Conservation (phyloP, 2,329 filamentous ascomycete species). For the Penicillium sclerotiorum region DNA sequence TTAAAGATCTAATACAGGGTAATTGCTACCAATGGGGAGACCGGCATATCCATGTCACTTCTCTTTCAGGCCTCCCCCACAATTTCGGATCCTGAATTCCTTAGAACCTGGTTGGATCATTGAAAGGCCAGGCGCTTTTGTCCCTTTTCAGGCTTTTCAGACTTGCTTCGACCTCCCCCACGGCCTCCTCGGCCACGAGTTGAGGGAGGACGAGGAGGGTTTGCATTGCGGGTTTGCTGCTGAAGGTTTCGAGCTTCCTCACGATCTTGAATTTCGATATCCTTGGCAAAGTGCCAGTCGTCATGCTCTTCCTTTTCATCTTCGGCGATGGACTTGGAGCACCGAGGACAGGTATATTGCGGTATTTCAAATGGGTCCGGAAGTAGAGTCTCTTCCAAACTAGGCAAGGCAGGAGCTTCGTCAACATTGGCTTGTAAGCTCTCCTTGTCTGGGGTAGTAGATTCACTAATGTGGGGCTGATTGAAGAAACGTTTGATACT, state of each 20-base stretch:
- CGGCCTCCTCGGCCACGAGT: conserved; percentile 30
- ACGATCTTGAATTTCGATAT: conserved; percentile 71
- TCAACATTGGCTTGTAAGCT: neutral
- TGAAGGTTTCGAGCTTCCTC: conserved; percentile 28
- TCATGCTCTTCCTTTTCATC: conserved; percentile 72
- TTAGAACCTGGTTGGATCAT: conserved; percentile 12
- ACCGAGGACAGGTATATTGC: conserved; percentile 63
- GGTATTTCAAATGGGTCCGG: neutral
- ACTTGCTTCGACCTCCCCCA: conserved; percentile 26
- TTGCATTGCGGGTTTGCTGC: conserved; percentile 13
- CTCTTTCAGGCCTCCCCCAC: neutral
- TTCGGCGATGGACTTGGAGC: conserved; percentile 62
- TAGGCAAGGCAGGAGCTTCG: neutral
- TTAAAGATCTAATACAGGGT: too few relatives aligned
- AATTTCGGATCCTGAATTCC: neutral
- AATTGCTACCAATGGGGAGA: too few relatives aligned
- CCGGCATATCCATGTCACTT: neutral
- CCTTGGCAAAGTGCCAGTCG: conserved; percentile 94
- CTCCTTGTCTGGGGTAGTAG: neutral
- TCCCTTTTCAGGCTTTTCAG: conserved; percentile 38
- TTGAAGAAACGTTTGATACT: conserved; percentile 63
- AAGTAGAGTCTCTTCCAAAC: neutral
- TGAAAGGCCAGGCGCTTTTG: conserved; percentile 41
- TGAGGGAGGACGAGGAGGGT: conserved; percentile 17
- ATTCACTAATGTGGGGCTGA: conserved; percentile 33